Percentiles rank a stretch among this genome's conserved stretches.
phyloP scores from a whole-genome alignment of 73 alveolate genomes.

The Paramecium tetraurelia region DNA sequence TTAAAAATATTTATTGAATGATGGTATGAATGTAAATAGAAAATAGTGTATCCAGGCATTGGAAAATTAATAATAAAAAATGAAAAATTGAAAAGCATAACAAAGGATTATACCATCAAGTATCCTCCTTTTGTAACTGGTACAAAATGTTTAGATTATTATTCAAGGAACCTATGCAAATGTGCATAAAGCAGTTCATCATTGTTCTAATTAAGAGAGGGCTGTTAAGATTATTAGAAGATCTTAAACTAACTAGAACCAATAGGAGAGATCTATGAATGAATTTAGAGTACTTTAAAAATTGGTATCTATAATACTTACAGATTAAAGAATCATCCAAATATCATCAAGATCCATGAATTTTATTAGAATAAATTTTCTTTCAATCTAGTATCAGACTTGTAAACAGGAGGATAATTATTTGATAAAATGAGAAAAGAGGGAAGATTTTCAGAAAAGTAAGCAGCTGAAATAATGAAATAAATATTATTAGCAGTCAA shows the following conservation, averaged over 20 bases:
- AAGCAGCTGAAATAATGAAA: conserved; percentile 79
- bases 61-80: not conserved
- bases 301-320: conserved; percentile 68
- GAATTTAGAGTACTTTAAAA: conserved; percentile 14
- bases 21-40: not conserved
- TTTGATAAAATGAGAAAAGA: conserved; percentile 77
- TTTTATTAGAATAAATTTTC: conserved; percentile 82
- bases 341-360: conserved; percentile 86
- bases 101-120: conserved; percentile 28
- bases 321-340: conserved; percentile 77
- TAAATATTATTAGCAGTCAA: conserved; percentile 82
- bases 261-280: conserved; percentile 30
- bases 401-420: conserved; percentile 89
- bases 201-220: not conserved
- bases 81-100: conserved; percentile 26
- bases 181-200: conserved; percentile 39
- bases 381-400: conserved; percentile 81
- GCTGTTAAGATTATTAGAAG: conserved; percentile 46
- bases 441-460: conserved; percentile 82
- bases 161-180: conserved; percentile 60
- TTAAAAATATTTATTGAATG: not conserved
- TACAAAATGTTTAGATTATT: not conserved
- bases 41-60: not conserved
- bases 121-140: conserved; percentile 61
- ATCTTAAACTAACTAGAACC: conserved; percentile 38